phyloP scores from a whole-genome alignment of 805 yeast species.

The Millerozyma acaciae region DNA sequence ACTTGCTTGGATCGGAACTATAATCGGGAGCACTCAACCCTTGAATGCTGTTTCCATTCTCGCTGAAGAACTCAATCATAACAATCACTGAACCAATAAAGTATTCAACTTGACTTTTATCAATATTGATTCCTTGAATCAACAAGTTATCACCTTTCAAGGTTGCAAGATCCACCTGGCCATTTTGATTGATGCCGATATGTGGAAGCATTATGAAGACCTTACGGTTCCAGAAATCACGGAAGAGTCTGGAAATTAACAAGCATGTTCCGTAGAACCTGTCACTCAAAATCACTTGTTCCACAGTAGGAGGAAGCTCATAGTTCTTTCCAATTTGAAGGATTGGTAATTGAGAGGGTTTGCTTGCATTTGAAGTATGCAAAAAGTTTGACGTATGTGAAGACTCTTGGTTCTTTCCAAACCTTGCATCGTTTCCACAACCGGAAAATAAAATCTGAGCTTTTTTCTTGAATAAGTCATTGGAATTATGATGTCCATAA shows the following conservation, averaged over 20 bases:
- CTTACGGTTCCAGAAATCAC: conserved; percentile 73
- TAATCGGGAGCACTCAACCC: conserved; percentile 58
- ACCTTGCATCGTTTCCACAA: conserved; percentile 51
- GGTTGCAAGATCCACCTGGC: conserved; percentile 32
- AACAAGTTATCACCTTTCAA: conserved; percentile 42
- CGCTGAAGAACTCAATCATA: conserved; percentile 64
- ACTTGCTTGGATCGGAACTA: conserved; percentile 45
- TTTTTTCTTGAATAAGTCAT: conserved; percentile 37
- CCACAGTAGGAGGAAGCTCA: conserved; percentile 43
- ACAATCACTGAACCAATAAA: conserved; percentile 69
- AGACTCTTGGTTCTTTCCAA: conserved; percentile 19
- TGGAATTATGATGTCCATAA: conserved; percentile 52
- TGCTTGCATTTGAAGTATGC: background rate
- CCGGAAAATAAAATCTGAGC: conserved; percentile 51
- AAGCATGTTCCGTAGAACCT: conserved; percentile 85
- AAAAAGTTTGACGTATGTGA: conserved; percentile 4
- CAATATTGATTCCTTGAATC: conserved; percentile 43
- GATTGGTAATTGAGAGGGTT: conserved; percentile 3
- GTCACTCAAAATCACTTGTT: conserved; percentile 84
- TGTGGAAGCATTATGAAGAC: conserved; percentile 54
- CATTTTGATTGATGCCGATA: conserved; percentile 35
- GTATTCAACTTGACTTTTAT: conserved; percentile 56
- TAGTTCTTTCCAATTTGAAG: conserved; percentile 13
- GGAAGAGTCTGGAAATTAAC: conserved; percentile 70
- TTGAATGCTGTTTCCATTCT: conserved; percentile 58